Conservation (phyloP, 1,284 basidiomycete species). For the Ganoderma lingzhi region DNA sequence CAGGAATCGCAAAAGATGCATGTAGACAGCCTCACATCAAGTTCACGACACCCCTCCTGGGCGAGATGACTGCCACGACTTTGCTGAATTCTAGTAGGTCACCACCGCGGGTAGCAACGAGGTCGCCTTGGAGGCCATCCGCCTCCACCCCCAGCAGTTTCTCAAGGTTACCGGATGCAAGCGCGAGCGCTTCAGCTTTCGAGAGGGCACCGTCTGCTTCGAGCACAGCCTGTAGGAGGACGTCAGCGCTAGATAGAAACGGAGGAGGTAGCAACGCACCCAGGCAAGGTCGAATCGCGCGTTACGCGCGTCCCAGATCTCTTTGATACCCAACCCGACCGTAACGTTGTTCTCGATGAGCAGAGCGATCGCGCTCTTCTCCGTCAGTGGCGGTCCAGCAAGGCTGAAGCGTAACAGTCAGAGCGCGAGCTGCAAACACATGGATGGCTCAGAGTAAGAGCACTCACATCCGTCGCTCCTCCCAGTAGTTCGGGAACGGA, state of each 20-base stretch:
- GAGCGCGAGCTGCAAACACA: no score
- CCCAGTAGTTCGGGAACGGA: constrained; percentile 75
- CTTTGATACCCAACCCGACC: constrained; percentile 70
- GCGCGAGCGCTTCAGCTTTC: constrained; percentile 60
- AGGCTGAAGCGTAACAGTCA: constrained; percentile 49
- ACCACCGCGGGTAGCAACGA: constrained; percentile 1
- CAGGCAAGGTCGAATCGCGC: constrained; percentile 76
- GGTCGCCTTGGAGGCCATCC: background rate
- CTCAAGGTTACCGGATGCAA: constrained; percentile 71
- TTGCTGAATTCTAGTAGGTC: background rate
- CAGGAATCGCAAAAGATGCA: background rate
- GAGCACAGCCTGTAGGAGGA: constrained; percentile 26
- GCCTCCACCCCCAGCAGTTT: constrained; percentile 62
- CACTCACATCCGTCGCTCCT: constrained; percentile 67
- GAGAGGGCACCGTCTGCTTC: constrained; percentile 50
- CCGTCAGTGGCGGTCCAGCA: constrained; percentile 74
- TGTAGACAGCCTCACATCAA: background rate
- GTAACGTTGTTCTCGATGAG: constrained; percentile 70
- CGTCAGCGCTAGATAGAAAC: background rate
- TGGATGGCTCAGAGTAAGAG: background rate
- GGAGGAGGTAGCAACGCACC: constrained; percentile 48
- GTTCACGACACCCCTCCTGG: background rate
- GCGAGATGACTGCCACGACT: background rate
- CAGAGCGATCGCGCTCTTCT: constrained; percentile 59
- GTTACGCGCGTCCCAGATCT: constrained; percentile 71